A percentile compares a stretch with the other conserved stretches of the same genome.
Conservation (phyloP, 768 basidiomycete species). For the Lactarius indigo region DNA sequence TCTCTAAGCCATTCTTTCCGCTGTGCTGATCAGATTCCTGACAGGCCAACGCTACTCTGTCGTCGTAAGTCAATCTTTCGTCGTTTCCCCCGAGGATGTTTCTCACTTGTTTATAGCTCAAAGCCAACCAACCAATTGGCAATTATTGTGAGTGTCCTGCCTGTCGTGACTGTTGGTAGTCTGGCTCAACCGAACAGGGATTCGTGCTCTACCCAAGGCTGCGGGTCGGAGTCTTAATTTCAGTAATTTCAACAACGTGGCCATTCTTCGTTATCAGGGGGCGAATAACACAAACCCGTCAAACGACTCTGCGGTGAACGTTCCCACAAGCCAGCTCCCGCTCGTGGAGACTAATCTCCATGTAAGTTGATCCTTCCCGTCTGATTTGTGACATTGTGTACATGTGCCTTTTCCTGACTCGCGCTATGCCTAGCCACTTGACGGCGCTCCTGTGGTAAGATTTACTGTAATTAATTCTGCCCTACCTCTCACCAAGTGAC, state of each 20-base stretch:
- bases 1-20: neutral
- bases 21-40: neutral
- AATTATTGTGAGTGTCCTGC: neutral
- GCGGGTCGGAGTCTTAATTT: neutral
- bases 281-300: neutral
- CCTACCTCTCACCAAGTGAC: neutral
- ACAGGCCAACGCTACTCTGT: neutral
- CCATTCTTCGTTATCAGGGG: neutral
- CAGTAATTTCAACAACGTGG: neutral
- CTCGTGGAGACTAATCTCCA: neutral
- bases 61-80: neutral
- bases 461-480: neutral
- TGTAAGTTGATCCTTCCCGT: neutral
- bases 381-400: no score
- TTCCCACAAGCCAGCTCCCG: neutral
- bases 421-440: neutral
- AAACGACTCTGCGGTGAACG: neutral
- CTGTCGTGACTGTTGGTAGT: neutral
- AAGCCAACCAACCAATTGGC: neutral
- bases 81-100: neutral
- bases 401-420: neutral
- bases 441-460: neutral
- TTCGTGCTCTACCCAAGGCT: neutral
- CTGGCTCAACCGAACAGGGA: neutral
- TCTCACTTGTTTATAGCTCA: neutral